phyloP scores from a whole-genome alignment of 2,329 filamentous ascomycete species.

The Colletotrichum incanum region DNA sequence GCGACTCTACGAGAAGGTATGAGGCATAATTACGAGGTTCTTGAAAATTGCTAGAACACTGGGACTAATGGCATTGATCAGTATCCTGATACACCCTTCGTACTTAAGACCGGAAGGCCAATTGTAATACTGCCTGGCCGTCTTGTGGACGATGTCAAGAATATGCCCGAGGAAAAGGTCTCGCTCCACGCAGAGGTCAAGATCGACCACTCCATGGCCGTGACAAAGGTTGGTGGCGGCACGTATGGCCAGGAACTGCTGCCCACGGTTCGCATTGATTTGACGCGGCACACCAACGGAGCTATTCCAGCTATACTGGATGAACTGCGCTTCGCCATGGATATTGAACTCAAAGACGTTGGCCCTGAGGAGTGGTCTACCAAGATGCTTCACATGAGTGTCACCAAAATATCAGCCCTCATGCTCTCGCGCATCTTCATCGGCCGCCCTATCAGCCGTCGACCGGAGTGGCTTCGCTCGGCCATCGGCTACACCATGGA shows the following conservation, averaged over 20 bases:
- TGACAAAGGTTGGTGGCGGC: conserved; percentile 32
- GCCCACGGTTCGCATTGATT: conserved; percentile 27
- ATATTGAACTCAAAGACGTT: conserved; percentile 31
- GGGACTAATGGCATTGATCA: background rate
- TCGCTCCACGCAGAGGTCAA: conserved; percentile 31
- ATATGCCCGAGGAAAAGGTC: conserved; percentile 34
- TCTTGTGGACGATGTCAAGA: conserved; percentile 27
- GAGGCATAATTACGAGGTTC: rapidly evolving
- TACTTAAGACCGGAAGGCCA: conserved; percentile 20
- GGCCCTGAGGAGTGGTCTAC: conserved; percentile 25
- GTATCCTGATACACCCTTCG: conserved; percentile 29
- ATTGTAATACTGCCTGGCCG: conserved; percentile 26
- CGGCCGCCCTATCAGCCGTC: conserved; percentile 29
- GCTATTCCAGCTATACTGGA: conserved; percentile 29
- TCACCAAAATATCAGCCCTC: conserved; percentile 29
- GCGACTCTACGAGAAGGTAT: conserved; percentile 26
- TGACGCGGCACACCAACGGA: conserved; percentile 27
- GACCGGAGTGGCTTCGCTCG: conserved; percentile 27
- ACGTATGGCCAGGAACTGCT: conserved; percentile 26
- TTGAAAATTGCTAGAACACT: background rate
- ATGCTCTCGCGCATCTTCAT: conserved; percentile 33
- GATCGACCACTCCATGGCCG: conserved; percentile 32
- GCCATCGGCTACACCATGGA: conserved; percentile 32
- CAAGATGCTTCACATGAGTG: conserved; percentile 34
- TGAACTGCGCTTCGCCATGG: conserved; percentile 33